A percentile compares a stretch with the other conserved stretches of the same genome.
phyloP scores from a whole-genome alignment of 371 early-diverging fungal species.

The Mucor ambiguus region DNA sequence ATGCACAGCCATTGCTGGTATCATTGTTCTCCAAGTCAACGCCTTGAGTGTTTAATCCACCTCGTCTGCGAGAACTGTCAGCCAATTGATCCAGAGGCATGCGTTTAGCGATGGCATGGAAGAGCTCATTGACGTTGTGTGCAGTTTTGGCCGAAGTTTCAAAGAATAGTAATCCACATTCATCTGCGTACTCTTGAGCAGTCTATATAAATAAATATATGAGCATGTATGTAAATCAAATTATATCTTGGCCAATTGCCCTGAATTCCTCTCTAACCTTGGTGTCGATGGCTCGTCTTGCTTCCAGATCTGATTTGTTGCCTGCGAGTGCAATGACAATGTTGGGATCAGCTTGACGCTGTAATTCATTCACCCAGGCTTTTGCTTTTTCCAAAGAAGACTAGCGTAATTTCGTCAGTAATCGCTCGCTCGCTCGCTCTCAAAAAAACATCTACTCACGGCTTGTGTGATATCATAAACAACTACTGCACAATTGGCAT shows the following conservation, averaged over 20 bases:
- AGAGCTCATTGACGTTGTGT: slow-evolving; percentile 83
- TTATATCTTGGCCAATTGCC: not conserved
- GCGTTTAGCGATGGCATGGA: slow-evolving; percentile 65
- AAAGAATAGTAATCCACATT: slow-evolving; percentile 85
- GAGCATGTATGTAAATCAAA: not conserved
- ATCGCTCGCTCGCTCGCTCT: no score
- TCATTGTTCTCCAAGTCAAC: slow-evolving; percentile 40
- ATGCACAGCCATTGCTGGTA: slow-evolving; percentile 44
- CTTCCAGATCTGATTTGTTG: slow-evolving; percentile 89
- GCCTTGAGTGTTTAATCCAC: slow-evolving; percentile 39
- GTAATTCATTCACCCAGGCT: slow-evolving; percentile 97
- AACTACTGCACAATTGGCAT: slow-evolving; percentile 95
- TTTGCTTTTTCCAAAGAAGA: slow-evolving; percentile 96
- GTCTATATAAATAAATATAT: no score
- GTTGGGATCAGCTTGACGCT: slow-evolving; percentile 91
- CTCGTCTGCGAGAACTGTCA: slow-evolving; percentile 41
- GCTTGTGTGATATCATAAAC: slow-evolving; percentile 98
- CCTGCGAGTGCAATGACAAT: slow-evolving; percentile 97
- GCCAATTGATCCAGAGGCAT: slow-evolving; percentile 54
- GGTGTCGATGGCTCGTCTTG: slow-evolving; percentile 69
- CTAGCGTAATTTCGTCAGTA: slow-evolving; percentile 27
- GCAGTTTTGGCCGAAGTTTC: slow-evolving; percentile 96
- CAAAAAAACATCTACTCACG: slow-evolving; percentile 35
- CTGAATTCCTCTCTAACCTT: slow-evolving; percentile 39
- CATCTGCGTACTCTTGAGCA: slow-evolving; percentile 87